These are phyloP conservation scores for Zygosaccharomyces sapae DNA, from an alignment of 1,139 yeast genomes.

Conservation along the genomic window DNA sequence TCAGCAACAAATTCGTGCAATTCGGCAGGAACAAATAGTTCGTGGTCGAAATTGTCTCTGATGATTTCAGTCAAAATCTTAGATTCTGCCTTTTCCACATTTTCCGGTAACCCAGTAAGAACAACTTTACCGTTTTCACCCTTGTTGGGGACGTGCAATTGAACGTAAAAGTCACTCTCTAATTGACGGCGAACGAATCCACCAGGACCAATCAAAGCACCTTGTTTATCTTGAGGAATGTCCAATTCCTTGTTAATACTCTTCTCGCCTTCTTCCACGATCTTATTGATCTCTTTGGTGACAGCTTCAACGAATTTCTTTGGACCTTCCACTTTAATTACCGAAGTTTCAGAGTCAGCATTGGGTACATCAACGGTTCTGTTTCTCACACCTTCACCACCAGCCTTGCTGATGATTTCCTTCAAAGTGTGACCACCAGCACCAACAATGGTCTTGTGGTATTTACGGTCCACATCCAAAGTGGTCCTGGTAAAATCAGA, in stretches of 20 bases:
- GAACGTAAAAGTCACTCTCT: conserved; percentile 65
- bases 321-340: conserved; percentile 71
- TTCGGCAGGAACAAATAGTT: conserved; percentile 53
- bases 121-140: conserved; percentile 44
- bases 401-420: conserved; percentile 74
- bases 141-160: conserved; percentile 65
- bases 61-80: conserved; percentile 51
- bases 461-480: conserved; percentile 66
- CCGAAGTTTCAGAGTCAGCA: conserved; percentile 58
- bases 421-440: conserved; percentile 72
- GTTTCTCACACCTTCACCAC: conserved; percentile 54
- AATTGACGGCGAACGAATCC: conserved; percentile 72
- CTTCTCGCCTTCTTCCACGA: conserved; percentile 65
- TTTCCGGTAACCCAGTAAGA: conserved; percentile 59
- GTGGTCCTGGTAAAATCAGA: conserved; percentile 61
- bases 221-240: conserved; percentile 71
- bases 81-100: conserved; percentile 53
- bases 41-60: conserved; percentile 41
- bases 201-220: conserved; percentile 74
- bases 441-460: conserved; percentile 78
- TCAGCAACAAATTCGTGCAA: conserved; percentile 63
- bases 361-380: conserved; percentile 73
- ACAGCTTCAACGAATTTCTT: conserved; percentile 68
- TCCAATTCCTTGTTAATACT: conserved; percentile 53
- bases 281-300: conserved; percentile 55